Evolutionary conservation across 768 basidiomycete species (phyloP).

Genomic region (Lactarius pseudohatsudake): DNA sequence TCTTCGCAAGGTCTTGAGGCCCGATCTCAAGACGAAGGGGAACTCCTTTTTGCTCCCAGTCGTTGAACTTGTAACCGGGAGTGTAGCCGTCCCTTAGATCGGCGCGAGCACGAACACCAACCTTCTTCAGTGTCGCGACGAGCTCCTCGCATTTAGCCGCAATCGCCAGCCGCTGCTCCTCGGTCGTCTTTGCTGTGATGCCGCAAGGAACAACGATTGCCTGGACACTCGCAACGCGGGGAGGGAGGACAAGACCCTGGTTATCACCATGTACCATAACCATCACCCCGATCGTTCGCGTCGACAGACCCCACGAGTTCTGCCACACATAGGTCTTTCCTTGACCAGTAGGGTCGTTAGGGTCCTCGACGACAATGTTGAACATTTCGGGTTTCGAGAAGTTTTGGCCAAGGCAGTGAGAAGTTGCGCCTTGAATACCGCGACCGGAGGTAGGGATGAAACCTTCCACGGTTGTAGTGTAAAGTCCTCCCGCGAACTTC

Average conservation of each 20-base stretch:
- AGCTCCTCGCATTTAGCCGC: conserved; percentile 77
- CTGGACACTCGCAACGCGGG: conserved; percentile 91
- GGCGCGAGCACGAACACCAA: conserved; percentile 79
- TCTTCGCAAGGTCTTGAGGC: conserved; percentile 83
- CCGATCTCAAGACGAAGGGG: conserved; percentile 97
- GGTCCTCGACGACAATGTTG: conserved; percentile 95
- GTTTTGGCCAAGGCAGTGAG: conserved; percentile 97
- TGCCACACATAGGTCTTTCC: conserved; percentile 90
- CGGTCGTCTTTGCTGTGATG: conserved; percentile 80
- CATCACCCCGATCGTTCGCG: conserved; percentile 97
- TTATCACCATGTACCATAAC: conserved; percentile 99
- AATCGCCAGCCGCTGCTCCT: conserved; percentile 66
- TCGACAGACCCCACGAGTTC: conserved; percentile 97
- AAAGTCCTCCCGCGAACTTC: conserved; percentile 97
- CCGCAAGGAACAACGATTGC: conserved; percentile 92
- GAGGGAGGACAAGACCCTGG: conserved; percentile 95
- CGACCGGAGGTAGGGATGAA: conserved; percentile 97
- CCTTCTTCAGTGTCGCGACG: conserved; percentile 67
- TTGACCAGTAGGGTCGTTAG: conserved; percentile 64
- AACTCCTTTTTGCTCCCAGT: conserved; percentile 99
- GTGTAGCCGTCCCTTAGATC: conserved; percentile 96
- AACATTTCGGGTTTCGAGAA: conserved; percentile 97
- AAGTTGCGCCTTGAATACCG: conserved; percentile 97
- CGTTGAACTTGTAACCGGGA: conserved; percentile 98
- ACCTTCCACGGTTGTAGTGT: conserved; percentile 97